Conservation (phyloP, 192 early-diverging fungal genomes). For the Coemansia sp. region DNA sequence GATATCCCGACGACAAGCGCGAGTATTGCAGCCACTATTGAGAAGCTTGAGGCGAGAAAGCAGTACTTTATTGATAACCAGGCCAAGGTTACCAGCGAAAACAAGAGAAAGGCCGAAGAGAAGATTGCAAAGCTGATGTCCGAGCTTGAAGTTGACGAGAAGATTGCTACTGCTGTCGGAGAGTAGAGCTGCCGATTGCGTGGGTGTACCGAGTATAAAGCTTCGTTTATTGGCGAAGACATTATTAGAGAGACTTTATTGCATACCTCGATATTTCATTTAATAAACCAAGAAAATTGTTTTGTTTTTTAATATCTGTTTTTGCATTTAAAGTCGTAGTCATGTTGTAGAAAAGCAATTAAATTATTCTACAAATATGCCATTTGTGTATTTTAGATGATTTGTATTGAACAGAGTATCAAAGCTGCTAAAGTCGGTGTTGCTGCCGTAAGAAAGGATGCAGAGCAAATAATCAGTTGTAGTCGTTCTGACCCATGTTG, state of each 20-base stretch:
- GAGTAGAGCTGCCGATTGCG: not conserved
- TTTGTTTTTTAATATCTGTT: too few relatives aligned
- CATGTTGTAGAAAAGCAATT: too few relatives aligned
- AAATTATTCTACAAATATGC: too few relatives aligned
- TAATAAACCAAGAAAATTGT: too few relatives aligned
- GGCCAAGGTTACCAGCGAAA: slow-evolving; percentile 72
- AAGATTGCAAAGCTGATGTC: slow-evolving; percentile 71
- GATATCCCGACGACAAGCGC: slow-evolving; percentile 69
- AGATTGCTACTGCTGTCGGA: slow-evolving; percentile 20
- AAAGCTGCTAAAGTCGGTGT: too few relatives aligned
- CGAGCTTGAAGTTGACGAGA: slow-evolving; percentile 55
- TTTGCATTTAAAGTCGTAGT: too few relatives aligned
- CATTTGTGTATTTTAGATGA: too few relatives aligned
- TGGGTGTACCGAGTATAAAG: not conserved
- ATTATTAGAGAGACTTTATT: too few relatives aligned
- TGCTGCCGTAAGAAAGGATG: too few relatives aligned
- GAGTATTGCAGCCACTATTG: slow-evolving; percentile 69
- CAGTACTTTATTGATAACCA: slow-evolving; percentile 74
- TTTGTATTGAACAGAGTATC: too few relatives aligned
- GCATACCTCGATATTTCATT: too few relatives aligned
- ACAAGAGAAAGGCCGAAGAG: slow-evolving; percentile 85
- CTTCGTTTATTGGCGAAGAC: not conserved
- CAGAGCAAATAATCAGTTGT: slow-evolving; percentile 17
- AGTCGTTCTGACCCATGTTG: slow-evolving; percentile 62
- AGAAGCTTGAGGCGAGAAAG: slow-evolving; percentile 67